These are phyloP conservation scores for Pseudogymnoascus sp. DNA, from an alignment of 2,329 filamentous ascomycete species.

Conservation along the genomic window DNA sequence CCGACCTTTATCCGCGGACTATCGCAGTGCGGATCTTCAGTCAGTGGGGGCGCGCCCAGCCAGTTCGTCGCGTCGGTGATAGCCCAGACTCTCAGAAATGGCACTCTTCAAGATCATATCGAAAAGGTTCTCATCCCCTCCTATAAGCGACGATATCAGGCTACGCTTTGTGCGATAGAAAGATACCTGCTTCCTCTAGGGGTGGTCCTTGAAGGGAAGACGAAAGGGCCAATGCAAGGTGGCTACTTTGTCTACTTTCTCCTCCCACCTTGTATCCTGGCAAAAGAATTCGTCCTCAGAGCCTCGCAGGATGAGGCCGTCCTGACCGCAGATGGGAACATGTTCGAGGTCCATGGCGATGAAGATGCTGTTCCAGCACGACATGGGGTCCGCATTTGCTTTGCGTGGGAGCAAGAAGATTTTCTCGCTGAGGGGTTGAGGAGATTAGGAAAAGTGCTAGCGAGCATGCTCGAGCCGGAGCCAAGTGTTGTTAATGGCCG, in stretches of 20 bases:
- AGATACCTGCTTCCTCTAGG: conserved; percentile 57
- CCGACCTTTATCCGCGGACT: conserved; percentile 51
- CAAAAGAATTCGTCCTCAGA: conserved; percentile 30
- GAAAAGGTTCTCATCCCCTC: conserved; percentile 38
- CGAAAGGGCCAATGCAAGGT: conserved; percentile 45
- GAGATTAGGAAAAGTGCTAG: conserved; percentile 48
- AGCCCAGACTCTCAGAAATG: conserved; percentile 41
- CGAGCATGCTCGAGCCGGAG: conserved; percentile 25
- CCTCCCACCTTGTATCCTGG: conserved; percentile 47
- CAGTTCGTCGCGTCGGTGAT: conserved; percentile 50
- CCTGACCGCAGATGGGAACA: conserved; percentile 59
- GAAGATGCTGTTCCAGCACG: conserved; percentile 49
- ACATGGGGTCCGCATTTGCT: conserved; percentile 59
- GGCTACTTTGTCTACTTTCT: conserved; percentile 84
- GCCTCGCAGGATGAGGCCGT: conserved; percentile 60
- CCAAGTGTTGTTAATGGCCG: not conserved
- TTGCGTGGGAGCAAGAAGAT: conserved; percentile 64
- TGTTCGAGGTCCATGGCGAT: conserved; percentile 63
- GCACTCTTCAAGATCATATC: conserved; percentile 42
- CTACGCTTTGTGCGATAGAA: conserved; percentile 54
- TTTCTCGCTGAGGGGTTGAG: conserved; percentile 61
- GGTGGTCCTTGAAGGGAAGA: conserved; percentile 40
- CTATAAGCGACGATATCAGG: conserved; percentile 41
- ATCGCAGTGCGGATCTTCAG: conserved; percentile 47
- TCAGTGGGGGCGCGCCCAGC: conserved; percentile 52